These are phyloP conservation scores for Hydrangea macrophylla DNA, from an alignment of 148 eudicot species.

Conservation along the genomic window DNA sequence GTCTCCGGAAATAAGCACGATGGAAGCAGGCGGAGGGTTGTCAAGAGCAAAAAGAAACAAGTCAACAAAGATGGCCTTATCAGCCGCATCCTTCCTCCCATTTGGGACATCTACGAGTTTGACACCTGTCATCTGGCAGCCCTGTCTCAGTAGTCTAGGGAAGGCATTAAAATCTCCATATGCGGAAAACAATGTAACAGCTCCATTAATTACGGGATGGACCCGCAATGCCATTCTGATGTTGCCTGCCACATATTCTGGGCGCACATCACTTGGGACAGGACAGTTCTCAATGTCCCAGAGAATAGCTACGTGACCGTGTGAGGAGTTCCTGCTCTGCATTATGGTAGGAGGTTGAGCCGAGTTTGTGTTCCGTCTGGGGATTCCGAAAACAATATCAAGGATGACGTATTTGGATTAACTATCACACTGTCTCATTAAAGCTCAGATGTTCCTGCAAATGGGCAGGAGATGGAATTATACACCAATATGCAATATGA, in stretches of 20 bases:
- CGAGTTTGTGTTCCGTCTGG: constrained; percentile 26
- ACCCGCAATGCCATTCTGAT: constrained; percentile 89
- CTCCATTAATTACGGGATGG: constrained; percentile 80
- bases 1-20: constrained; percentile 94
- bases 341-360: constrained; percentile 31
- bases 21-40: constrained; percentile 86
- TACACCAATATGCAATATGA: neutral
- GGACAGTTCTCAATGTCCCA: constrained; percentile 99
- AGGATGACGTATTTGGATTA: constrained; percentile 29
- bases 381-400: constrained; percentile 28
- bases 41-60: constrained; percentile 98
- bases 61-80: constrained; percentile 95
- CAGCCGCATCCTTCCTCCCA: constrained; percentile 98
- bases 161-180: constrained; percentile 92
- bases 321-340: constrained; percentile 29
- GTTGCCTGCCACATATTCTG: constrained; percentile 90
- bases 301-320: constrained; percentile 79
- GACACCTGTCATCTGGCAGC: constrained; percentile 96
- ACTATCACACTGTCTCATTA: constrained; percentile 33
- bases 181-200: constrained; percentile 78
- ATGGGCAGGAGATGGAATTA: neutral
- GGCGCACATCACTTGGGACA: constrained; percentile 86
- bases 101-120: constrained; percentile 93
- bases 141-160: constrained; percentile 84
- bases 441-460: constrained; percentile 10